These are phyloP conservation scores for Lepidium campestre DNA, from an alignment of 441 rosid genomes.

Conservation along the genomic window DNA sequence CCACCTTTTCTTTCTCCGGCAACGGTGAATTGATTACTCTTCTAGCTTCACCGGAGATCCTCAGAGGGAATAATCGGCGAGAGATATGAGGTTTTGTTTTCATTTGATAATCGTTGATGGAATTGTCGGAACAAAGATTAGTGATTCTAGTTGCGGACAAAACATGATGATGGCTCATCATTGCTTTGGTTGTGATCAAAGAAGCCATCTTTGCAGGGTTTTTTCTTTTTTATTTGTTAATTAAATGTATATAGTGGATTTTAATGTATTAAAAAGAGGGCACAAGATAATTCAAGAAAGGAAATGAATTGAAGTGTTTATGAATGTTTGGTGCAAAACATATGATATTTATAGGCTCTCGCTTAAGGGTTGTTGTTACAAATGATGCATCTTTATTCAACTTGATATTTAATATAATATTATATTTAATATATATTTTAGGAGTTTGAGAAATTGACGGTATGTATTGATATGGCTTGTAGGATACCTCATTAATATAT, in stretches of 20 bases:
- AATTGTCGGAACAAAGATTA: constrained; percentile 17
- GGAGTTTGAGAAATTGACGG: not conserved
- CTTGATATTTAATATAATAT: constrained; percentile 4
- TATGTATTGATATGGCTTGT: too few relatives aligned
- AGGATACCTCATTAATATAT: too few relatives aligned
- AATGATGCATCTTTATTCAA: constrained; percentile 19
- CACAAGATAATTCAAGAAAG: constrained; percentile 12
- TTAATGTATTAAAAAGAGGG: constrained; percentile 19
- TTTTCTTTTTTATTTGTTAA: not conserved
- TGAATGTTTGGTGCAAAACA: constrained; percentile 23
- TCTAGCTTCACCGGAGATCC: constrained; percentile 23
- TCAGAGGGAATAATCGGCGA: constrained; percentile 6
- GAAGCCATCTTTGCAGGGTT: constrained; percentile 19
- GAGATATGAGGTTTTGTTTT: constrained; percentile 1
- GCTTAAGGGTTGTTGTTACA: not conserved
- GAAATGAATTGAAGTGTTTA: not conserved
- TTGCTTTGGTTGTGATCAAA: constrained; percentile 30
- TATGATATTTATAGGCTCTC: constrained; percentile 27
- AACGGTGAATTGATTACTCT: constrained; percentile 30
- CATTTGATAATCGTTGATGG: not conserved
- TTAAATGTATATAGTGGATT: not conserved
- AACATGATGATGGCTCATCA: constrained; percentile 29
- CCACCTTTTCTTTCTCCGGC: constrained; percentile 28
- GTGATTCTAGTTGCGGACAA: constrained; percentile 19
- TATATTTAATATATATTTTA: not conserved